Evolutionary conservation across 306 rosid genomes (phyloP).

Genomic region (Acacia acuminata): DNA sequence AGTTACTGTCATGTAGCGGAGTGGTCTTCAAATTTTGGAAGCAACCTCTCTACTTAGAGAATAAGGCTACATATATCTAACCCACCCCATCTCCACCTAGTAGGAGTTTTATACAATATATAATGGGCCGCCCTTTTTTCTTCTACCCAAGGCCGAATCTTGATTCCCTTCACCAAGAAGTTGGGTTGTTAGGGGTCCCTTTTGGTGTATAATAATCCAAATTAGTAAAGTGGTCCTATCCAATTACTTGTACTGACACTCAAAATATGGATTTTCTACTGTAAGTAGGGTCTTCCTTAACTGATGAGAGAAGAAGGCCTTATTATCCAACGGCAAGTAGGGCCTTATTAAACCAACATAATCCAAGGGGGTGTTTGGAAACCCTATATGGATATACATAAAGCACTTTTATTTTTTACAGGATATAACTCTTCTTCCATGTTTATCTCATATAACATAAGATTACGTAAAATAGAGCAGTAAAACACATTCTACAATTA

Average conservation of each 20-base stretch:
- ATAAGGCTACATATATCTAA: too few relatives aligned
- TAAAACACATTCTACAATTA: constrained; percentile 11
- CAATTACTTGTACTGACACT: neutral
- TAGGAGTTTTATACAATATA: too few relatives aligned
- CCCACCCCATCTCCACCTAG: too few relatives aligned
- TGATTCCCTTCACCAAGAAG: neutral
- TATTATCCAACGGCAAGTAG: neutral
- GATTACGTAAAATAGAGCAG: neutral
- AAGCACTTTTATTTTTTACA: too few relatives aligned
- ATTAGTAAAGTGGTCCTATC: neutral
- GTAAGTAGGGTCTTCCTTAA: neutral
- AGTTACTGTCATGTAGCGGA: too few relatives aligned
- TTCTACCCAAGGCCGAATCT: neutral
- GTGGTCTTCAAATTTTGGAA: too few relatives aligned
- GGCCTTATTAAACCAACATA: neutral
- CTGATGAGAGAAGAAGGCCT: neutral
- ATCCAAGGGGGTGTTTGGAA: neutral
- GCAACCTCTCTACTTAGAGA: too few relatives aligned
- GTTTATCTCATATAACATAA: too few relatives aligned
- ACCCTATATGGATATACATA: too few relatives aligned
- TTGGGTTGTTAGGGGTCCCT: neutral
- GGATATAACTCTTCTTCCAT: too few relatives aligned
- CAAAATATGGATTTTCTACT: neutral
- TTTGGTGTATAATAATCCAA: neutral
- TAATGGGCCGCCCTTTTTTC: too few relatives aligned